Percentiles rank a stretch among this genome's conserved stretches.
Conservation (phyloP, 2,329 filamentous ascomycete species). For the Mycosphaerella arachidis region DNA sequence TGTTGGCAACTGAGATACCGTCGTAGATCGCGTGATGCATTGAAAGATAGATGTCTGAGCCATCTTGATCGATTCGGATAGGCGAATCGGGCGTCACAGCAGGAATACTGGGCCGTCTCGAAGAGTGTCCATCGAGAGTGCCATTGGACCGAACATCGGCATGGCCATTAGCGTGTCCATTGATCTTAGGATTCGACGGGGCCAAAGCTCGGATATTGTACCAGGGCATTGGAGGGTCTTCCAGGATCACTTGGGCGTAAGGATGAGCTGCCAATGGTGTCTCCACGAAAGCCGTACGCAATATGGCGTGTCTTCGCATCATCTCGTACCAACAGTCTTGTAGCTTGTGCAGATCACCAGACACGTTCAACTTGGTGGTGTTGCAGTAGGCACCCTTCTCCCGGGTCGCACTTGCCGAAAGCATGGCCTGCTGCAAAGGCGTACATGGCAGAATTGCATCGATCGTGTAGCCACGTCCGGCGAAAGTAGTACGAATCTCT, state of each 20-base stretch:
- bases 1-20: slow-evolving; percentile 65
- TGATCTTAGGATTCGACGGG: background rate
- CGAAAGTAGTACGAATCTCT: slow-evolving; percentile 6
- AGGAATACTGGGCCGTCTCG: slow-evolving; percentile 1
- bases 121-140: background rate
- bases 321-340: slow-evolving; percentile 59
- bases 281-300: slow-evolving; percentile 70
- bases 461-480: slow-evolving; percentile 31
- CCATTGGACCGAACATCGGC: slow-evolving; percentile 4
- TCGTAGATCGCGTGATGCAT: slow-evolving; percentile 87
- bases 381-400: slow-evolving; percentile 64
- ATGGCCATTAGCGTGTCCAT: slow-evolving; percentile 3
- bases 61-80: slow-evolving; percentile 10
- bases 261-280: slow-evolving; percentile 59
- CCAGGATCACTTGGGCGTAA: slow-evolving; percentile 68
- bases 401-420: slow-evolving; percentile 52
- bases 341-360: slow-evolving; percentile 48
- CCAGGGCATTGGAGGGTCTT: slow-evolving; percentile 44
- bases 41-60: slow-evolving; percentile 41
- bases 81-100: slow-evolving; percentile 9
- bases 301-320: slow-evolving; percentile 64
- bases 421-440: slow-evolving; percentile 82
- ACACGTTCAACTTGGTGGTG: slow-evolving; percentile 60
- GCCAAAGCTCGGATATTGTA: slow-evolving; percentile 4
- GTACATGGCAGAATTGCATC: slow-evolving; percentile 71